Conservation (phyloP, 1,139 yeast genomes). For the Suhomyces yuchorum region DNA sequence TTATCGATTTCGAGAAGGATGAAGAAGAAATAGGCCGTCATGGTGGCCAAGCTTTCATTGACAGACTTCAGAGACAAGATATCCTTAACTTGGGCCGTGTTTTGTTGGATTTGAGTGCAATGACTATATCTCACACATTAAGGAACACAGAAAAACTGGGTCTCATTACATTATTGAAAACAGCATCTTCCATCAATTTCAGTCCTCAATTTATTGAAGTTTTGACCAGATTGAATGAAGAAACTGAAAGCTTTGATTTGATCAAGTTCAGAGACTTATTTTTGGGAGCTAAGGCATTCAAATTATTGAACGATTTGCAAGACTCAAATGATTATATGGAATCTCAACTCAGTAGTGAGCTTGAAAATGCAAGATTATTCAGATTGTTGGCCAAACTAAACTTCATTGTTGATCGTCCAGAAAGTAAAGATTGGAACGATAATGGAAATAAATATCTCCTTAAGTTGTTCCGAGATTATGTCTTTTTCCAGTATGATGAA, state of each 20-base stretch:
- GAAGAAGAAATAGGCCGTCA: slow-evolving; percentile 27
- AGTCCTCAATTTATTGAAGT: slow-evolving; percentile 26
- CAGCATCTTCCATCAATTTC: slow-evolving; percentile 22
- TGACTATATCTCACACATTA: slow-evolving; percentile 37
- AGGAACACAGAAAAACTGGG: slow-evolving; percentile 19
- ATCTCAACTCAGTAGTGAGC: slow-evolving; percentile 64
- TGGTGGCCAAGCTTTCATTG: slow-evolving; percentile 17
- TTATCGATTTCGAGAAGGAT: slow-evolving; percentile 49
- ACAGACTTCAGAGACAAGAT: slow-evolving; percentile 53
- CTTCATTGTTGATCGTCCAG: slow-evolving; percentile 77
- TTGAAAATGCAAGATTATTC: slow-evolving; percentile 87
- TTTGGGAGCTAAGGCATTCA: slow-evolving; percentile 44
- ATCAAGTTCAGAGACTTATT: slow-evolving; percentile 23
- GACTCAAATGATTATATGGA: slow-evolving; percentile 66
- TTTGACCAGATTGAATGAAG: slow-evolving; percentile 13
- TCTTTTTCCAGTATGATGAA: slow-evolving; percentile 83
- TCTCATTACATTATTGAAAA: slow-evolving; percentile 19
- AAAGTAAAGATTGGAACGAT: slow-evolving; percentile 60
- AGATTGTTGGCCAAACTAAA: slow-evolving; percentile 80
- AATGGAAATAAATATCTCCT: slow-evolving; percentile 77
- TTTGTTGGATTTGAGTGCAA: slow-evolving; percentile 55
- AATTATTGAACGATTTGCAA: slow-evolving; percentile 56
- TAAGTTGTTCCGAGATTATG: slow-evolving; percentile 77
- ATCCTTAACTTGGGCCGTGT: slow-evolving; percentile 57
- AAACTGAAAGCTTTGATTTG: slow-evolving; percentile 13